A percentile compares a stretch with the other conserved stretches of the same genome.
These are phyloP conservation scores for Leishmania amazonensis DNA, from an alignment of 208 protist genomes.

Conservation along the genomic window DNA sequence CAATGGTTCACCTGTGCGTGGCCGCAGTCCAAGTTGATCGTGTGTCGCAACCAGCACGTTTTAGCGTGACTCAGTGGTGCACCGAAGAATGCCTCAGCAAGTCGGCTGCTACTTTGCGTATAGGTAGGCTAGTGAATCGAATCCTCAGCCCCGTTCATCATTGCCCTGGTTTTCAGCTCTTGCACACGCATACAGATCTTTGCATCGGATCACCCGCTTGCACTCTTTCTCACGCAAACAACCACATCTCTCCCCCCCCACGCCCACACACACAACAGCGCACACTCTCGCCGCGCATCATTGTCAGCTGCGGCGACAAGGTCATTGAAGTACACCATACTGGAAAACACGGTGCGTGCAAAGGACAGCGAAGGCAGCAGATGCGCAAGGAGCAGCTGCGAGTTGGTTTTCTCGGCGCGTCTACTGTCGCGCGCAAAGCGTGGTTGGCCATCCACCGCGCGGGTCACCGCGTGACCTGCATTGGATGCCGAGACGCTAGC, in stretches of 20 bases:
- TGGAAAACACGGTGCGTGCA: background rate
- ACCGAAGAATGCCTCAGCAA: background rate
- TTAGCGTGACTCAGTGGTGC: background rate
- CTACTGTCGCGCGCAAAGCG: conserved; percentile 37
- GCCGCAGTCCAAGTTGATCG: background rate
- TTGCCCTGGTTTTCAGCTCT: background rate
- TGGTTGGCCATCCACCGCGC: conserved; percentile 49
- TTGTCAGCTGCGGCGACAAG: background rate
- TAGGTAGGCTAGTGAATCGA: background rate
- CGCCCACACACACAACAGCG: too few species aligned
- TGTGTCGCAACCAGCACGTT: background rate
- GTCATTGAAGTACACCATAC: background rate
- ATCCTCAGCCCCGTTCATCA: background rate
- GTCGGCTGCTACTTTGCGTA: background rate
- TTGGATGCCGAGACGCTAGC: conserved; percentile 48
- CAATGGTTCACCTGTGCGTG: background rate
- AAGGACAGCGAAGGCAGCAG: background rate
- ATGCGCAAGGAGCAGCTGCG: conserved; percentile 37
- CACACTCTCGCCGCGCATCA: background rate
- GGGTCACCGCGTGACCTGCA: conserved; percentile 39
- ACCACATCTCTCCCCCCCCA: background rate
- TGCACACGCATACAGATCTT: background rate
- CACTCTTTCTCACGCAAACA: background rate
- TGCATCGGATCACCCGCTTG: background rate
- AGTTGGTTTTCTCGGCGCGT: conserved; percentile 56